Percentiles rank a stretch among this genome's conserved stretches.
Conservation (phyloP, 345 rosid genomes). For the Bruguiera sexangula region DNA sequence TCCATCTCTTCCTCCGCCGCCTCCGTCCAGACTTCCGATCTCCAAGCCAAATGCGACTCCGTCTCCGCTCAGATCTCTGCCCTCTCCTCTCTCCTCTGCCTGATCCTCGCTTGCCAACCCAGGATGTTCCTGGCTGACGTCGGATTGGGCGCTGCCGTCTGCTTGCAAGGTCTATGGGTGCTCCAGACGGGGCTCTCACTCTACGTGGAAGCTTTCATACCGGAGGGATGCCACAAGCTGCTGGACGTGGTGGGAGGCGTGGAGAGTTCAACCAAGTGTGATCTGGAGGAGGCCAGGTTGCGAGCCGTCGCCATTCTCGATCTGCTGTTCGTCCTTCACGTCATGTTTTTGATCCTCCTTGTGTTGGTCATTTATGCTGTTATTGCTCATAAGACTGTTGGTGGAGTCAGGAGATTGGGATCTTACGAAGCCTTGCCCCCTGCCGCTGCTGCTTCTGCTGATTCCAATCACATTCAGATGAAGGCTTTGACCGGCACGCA, state of each 20-base stretch:
- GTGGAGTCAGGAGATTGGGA: constrained; percentile 53
- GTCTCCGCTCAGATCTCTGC: constrained; percentile 65
- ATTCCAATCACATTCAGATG: constrained; percentile 56
- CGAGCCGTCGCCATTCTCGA: constrained; percentile 85
- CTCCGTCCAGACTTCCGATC: constrained; percentile 69
- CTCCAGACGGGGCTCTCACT: constrained; percentile 86
- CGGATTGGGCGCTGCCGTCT: constrained; percentile 60
- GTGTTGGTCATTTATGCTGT: constrained; percentile 54
- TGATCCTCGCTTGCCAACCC: constrained; percentile 65
- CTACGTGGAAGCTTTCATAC: constrained; percentile 80
- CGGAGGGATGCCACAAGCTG: constrained; percentile 77
- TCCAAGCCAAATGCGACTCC: constrained; percentile 75
- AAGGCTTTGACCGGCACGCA: constrained; percentile 77
- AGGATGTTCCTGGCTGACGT: constrained; percentile 67
- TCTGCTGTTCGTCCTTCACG: constrained; percentile 68
- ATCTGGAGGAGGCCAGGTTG: constrained; percentile 63
- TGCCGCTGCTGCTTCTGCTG: constrained; percentile 34
- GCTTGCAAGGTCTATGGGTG: constrained; percentile 83
- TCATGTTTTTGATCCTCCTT: constrained; percentile 52
- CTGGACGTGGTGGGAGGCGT: constrained; percentile 72
- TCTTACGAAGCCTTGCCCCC: constrained; percentile 80
- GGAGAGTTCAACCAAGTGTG: constrained; percentile 86
- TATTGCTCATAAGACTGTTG: constrained; percentile 35
- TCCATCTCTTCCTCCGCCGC: constrained; percentile 59
- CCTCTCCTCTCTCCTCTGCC: constrained; percentile 53